Evolutionary conservation across 2,329 filamentous ascomycete species (phyloP), one percentile per base, ranked within the genome.

Genomic region (Chaetomium globosum): DNA sequence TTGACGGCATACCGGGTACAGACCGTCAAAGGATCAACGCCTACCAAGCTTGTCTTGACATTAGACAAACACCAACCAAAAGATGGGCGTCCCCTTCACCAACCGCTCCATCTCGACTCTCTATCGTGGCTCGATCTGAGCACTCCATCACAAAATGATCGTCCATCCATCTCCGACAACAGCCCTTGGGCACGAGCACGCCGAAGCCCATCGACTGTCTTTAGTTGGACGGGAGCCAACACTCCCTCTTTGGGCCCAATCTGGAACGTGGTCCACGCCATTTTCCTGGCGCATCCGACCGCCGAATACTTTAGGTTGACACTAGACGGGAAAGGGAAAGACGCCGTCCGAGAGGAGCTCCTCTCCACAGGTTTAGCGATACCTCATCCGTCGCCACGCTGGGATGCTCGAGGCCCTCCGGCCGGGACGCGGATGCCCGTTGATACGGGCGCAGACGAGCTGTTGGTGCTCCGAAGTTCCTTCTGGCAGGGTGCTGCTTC

Each of bases 401-500:
- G 59, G 54, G 53, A 55, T 43, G 59, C 54, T 30, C 43, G 55
- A 10, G 39, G 28, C 8, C 23, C 57, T 1, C 63, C 58, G 10
- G 23, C 19, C 8, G 48, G 51, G 21, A 51, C 28, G 67, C 76
- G 8, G 75, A 77, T 59, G 33, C 36, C 57, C 2, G 7, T 49
- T 3, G 53, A 46, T n/a, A 53, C 7, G 4, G 74, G 67, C 74
- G 78, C 73, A 67, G 64, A 62, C 6, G 71, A 72, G 62, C 61
- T 73, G 12, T 70, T 85, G 48, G 73, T 82, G 53, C 77, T 83
- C 62, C 80, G 82, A 63, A 80, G 79, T 74, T 80, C 86, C 21
- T 89, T 90, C 79, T 90, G 87, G 87, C 87, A 89, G 72, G 87
- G 87, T 49, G 87, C 87, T 23, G 87, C 84, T 8, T 88, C 87